These are phyloP conservation scores for Phialemoniopsis sp. DNA, from an alignment of 2,329 filamentous ascomycete species.

Conservation along the genomic window DNA sequence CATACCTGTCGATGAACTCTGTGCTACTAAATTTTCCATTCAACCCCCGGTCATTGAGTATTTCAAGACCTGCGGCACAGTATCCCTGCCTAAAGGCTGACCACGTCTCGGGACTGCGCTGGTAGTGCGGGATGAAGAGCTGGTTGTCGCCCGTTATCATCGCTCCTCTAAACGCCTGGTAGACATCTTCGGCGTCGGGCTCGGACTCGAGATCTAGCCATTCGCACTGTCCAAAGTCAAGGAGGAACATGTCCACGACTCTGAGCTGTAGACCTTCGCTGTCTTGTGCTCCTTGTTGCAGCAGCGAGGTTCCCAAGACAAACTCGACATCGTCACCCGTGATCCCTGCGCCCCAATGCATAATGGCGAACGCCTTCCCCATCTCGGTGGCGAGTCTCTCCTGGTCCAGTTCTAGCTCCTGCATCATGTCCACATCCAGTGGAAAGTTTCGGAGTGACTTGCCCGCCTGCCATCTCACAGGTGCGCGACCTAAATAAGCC, in stretches of 20 bases:
- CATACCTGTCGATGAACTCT: slow-evolving; percentile 13
- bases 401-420: slow-evolving; percentile 6
- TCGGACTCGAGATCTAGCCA: slow-evolving; percentile 10
- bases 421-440: slow-evolving; percentile 6
- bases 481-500: too few species aligned
- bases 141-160: slow-evolving; percentile 17
- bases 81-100: slow-evolving; percentile 11
- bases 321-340: slow-evolving; percentile 16
- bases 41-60: slow-evolving; percentile 8
- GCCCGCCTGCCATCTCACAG: too few species aligned
- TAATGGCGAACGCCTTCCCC: slow-evolving; percentile 13
- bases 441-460: slow-evolving; percentile 7
- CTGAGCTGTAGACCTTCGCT: slow-evolving; percentile 6
- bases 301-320: slow-evolving; percentile 8
- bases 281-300: not conserved
- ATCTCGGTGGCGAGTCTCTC: slow-evolving; percentile 8
- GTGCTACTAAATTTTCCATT: slow-evolving; percentile 8
- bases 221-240: slow-evolving; percentile 17
- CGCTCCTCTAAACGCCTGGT: slow-evolving; percentile 15
- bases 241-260: slow-evolving; percentile 9
- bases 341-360: slow-evolving; percentile 16
- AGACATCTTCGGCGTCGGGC: slow-evolving; percentile 8
- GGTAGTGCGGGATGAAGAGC: slow-evolving; percentile 14
- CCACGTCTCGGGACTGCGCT: slow-evolving; percentile 9
- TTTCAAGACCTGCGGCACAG: slow-evolving; percentile 5